Evolutionary conservation across 2,329 filamentous ascomycete genomes (phyloP).

Genomic region (Nemania serpens): DNA sequence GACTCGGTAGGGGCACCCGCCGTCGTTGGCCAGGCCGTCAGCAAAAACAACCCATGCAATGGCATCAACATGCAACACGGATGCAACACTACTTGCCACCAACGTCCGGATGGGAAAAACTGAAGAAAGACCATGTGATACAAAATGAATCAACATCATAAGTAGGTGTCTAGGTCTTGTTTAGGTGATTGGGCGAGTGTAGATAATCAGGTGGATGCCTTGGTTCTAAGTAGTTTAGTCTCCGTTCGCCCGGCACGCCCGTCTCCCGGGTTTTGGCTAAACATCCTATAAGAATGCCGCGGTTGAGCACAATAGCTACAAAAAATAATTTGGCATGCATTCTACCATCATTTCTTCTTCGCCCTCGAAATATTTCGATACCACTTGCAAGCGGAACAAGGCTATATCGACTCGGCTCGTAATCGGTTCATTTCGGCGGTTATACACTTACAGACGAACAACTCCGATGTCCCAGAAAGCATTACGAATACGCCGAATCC

Average conservation of each 20-base stretch:
- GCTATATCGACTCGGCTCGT: neutral
- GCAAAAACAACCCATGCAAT: conserved; percentile 96
- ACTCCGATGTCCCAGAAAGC: conserved; percentile 23
- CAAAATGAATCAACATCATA: conserved; percentile 2
- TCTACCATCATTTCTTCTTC: neutral
- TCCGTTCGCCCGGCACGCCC: conserved; percentile 55
- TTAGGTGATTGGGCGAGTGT: conserved; percentile 29
- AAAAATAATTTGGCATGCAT: conserved; percentile 14
- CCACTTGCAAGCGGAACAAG: neutral
- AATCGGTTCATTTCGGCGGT: neutral
- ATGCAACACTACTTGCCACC: conserved; percentile 98
- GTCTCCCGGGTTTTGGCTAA: conserved; percentile 35
- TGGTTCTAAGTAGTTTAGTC: conserved; percentile 47
- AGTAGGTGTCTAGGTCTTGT: conserved; percentile 22
- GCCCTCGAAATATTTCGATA: neutral
- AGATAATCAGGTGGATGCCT: conserved; percentile 34
- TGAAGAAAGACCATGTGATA: conserved; percentile 23
- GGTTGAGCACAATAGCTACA: conserved; percentile 33
- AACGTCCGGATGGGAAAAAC: conserved; percentile 90
- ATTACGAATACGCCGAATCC: conserved; percentile 20
- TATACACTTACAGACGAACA: conserved; percentile 24
- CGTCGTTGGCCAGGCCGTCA: conserved; percentile 97
- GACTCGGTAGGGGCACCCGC: conserved; percentile 99
- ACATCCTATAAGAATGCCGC: conserved; percentile 27
- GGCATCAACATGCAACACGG: conserved; percentile 97